Conservation (phyloP, 805 yeast genomes). For the Tetrapisispora phaffii region DNA sequence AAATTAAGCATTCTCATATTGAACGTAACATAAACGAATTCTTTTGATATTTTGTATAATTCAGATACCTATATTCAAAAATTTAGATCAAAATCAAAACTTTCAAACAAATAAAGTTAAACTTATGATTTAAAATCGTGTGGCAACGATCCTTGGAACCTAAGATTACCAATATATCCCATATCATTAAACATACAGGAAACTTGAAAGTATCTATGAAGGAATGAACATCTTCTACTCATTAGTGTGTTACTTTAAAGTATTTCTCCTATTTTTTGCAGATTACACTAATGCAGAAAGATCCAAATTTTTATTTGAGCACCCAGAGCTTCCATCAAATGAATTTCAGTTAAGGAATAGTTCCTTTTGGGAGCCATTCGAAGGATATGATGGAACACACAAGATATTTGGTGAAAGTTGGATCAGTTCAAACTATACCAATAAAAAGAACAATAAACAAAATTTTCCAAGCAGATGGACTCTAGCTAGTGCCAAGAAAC, state of each 20-base stretch:
- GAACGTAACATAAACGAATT: no score
- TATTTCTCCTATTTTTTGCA: not conserved
- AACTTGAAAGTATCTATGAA: no score
- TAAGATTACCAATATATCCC: no score
- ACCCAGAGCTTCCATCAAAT: slow-evolving; percentile 1
- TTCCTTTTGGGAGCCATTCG: slow-evolving; percentile 60
- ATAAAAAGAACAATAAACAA: slow-evolving; percentile 29
- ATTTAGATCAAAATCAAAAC: no score
- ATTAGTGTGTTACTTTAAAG: not conserved
- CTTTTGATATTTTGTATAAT: no score
- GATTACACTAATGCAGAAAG: not conserved
- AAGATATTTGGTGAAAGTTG: slow-evolving; percentile 29
- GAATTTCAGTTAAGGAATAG: slow-evolving; percentile 12
- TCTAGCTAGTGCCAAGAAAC: not conserved
- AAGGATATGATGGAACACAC: slow-evolving; percentile 27
- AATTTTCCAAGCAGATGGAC: slow-evolving; percentile 1
- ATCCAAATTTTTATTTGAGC: not conserved
- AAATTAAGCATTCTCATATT: not conserved
- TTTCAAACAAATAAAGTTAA: no score
- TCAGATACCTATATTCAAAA: no score
- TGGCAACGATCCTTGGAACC: no score
- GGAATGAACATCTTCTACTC: no score
- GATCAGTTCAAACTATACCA: slow-evolving; percentile 33
- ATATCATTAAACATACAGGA: no score
- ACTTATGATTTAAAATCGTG: no score